Evolutionary conservation across 306 rosid species (phyloP).

Genomic region (Glycine latifolia): DNA sequence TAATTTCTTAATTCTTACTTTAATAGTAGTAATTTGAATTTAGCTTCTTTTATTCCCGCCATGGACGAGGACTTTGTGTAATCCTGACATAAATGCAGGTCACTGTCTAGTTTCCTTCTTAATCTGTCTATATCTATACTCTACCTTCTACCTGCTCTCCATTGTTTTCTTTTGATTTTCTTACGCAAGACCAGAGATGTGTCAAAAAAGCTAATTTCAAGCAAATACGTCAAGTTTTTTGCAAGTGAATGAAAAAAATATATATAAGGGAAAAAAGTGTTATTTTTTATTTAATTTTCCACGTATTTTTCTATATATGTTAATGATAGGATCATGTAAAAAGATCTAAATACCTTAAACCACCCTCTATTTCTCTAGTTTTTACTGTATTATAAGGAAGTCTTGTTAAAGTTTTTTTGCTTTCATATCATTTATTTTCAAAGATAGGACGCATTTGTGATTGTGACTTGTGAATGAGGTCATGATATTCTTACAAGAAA

Average conservation of each 20-base stretch:
- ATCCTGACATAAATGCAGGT: background rate
- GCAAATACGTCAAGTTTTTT: too few relatives aligned
- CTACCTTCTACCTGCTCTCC: background rate
- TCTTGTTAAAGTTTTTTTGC: background rate
- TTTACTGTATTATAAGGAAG: background rate
- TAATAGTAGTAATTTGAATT: constrained; percentile 40
- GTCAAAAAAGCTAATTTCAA: background rate
- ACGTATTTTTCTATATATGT: background rate
- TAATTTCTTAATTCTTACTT: background rate
- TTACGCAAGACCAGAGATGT: background rate
- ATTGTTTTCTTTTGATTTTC: background rate
- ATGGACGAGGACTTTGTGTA: constrained; percentile 23
- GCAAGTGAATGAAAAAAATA: too few relatives aligned
- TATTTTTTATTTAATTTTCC: too few relatives aligned
- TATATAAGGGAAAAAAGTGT: too few relatives aligned
- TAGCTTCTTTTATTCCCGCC: constrained; percentile 66
- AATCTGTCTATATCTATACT: background rate
- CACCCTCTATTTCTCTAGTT: background rate
- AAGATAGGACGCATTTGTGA: too few relatives aligned
- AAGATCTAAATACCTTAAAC: background rate
- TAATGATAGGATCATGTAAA: background rate
- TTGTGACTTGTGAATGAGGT: too few relatives aligned
- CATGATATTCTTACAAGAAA: too few relatives aligned
- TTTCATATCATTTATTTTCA: too few relatives aligned
- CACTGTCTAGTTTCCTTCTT: constrained; percentile 31